These are phyloP conservation scores for Pseudozyma hubeiensis DNA, from an alignment of 1,284 basidiomycete species.

Conservation along the genomic window DNA sequence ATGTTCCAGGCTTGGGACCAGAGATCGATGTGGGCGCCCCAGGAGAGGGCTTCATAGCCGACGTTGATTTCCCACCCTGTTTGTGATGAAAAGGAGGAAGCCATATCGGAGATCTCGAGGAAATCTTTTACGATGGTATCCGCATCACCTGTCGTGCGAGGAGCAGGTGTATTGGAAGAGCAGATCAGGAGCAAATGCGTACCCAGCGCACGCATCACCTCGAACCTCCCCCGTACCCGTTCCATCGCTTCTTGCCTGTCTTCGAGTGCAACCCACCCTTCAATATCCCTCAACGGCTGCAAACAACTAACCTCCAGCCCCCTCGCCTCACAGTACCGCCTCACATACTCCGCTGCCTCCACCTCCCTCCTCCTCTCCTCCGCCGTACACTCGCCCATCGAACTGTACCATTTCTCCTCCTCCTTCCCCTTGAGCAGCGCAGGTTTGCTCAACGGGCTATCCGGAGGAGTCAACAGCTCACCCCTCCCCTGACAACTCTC, in stretches of 20 bases:
- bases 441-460: slow-evolving; percentile 1
- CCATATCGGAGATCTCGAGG: slow-evolving; percentile 14
- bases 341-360: slow-evolving; percentile 60
- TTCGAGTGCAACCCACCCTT: slow-evolving; percentile 52
- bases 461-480: slow-evolving; percentile 20
- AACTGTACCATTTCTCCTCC: slow-evolving; percentile 15
- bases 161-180: slow-evolving; percentile 16
- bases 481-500: background rate
- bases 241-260: slow-evolving; percentile 20
- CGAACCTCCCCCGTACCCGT: slow-evolving; percentile 36
- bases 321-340: slow-evolving; percentile 31
- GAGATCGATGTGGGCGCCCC: slow-evolving; percentile 45
- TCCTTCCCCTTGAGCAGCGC: too few species aligned
- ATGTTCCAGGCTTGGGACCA: slow-evolving; percentile 67
- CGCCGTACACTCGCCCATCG: slow-evolving; percentile 31
- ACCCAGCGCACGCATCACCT: slow-evolving; percentile 44
- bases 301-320: slow-evolving; percentile 62
- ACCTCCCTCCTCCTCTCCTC: slow-evolving; percentile 20
- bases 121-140: slow-evolving; percentile 20
- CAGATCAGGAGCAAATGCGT: slow-evolving; percentile 36
- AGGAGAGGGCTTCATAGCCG: slow-evolving; percentile 52
- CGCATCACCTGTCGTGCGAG: slow-evolving; percentile 13
- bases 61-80: slow-evolving; percentile 5
- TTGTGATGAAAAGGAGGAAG: background rate
- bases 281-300: slow-evolving; percentile 68